These are phyloP conservation scores for Myriosclerotinia duriaeana DNA, from an alignment of 2,329 filamentous ascomycete species.

Conservation along the genomic window DNA sequence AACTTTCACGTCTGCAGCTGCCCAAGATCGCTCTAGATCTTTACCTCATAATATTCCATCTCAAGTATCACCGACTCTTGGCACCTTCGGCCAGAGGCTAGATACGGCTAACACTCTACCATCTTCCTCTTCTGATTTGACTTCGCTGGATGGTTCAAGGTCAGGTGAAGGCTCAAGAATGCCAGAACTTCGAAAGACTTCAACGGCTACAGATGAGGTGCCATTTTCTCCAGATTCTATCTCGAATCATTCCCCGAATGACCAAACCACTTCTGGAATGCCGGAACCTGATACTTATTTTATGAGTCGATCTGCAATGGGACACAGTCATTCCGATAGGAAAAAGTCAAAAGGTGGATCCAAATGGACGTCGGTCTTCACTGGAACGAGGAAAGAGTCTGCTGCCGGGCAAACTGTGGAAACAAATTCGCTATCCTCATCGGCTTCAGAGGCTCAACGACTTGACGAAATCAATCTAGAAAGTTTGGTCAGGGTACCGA, in stretches of 20 bases:
- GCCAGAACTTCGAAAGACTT: slow-evolving; percentile 15
- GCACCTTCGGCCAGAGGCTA: slow-evolving; percentile 21
- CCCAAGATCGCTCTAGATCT: slow-evolving; percentile 27
- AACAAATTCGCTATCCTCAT: slow-evolving; percentile 44
- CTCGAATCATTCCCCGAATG: slow-evolving; percentile 23
- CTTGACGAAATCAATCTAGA: slow-evolving; percentile 45
- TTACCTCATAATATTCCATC: slow-evolving; percentile 29
- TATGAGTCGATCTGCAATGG: slow-evolving; percentile 26
- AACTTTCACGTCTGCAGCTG: slow-evolving; percentile 24
- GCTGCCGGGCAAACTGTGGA: slow-evolving; percentile 38
- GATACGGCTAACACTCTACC: slow-evolving; percentile 29
- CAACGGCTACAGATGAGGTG: slow-evolving; percentile 18
- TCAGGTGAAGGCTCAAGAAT: slow-evolving; percentile 23
- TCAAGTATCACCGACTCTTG: slow-evolving; percentile 29
- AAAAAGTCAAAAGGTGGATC: slow-evolving; percentile 34
- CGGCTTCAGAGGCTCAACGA: slow-evolving; percentile 41
- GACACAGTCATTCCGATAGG: slow-evolving; percentile 12
- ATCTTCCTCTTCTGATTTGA: slow-evolving; percentile 28
- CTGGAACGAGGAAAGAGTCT: slow-evolving; percentile 36
- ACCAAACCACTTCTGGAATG: background rate
- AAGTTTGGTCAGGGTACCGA: slow-evolving; percentile 35
- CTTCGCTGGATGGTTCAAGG: slow-evolving; percentile 26
- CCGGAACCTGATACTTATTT: slow-evolving; percentile 26
- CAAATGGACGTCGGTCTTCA: slow-evolving; percentile 40
- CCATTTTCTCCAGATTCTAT: slow-evolving; percentile 28